Conservation (phyloP, 1,139 yeast genomes). For the Citeromyces hawaiiensis region DNA sequence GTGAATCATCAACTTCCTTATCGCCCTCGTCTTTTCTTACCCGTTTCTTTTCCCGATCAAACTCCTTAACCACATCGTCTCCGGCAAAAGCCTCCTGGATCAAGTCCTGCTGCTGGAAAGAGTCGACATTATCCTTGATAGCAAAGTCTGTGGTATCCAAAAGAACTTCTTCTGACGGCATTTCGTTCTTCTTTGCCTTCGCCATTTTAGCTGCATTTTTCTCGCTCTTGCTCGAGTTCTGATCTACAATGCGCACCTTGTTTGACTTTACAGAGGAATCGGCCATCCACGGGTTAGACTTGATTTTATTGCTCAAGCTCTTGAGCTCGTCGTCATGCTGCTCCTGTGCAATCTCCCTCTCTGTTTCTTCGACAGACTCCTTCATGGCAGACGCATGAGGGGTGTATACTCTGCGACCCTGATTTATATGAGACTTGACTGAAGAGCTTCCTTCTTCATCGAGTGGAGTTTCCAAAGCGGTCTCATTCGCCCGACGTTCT, state of each 20-base stretch:
- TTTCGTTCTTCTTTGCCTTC: constrained; percentile 31
- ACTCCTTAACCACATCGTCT: constrained; percentile 75
- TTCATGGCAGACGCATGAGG: constrained; percentile 45
- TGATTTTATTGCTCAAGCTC: constrained; percentile 24
- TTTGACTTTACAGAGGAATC: constrained; percentile 33
- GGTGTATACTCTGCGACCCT: constrained; percentile 74
- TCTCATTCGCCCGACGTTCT: constrained; percentile 39
- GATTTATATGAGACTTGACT: constrained; percentile 41
- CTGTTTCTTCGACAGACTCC: constrained; percentile 27
- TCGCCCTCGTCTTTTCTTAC: constrained; percentile 75
- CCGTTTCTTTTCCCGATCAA: constrained; percentile 57
- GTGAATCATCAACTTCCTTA: constrained; percentile 66
- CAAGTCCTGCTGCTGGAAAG: constrained; percentile 62
- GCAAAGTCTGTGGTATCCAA: constrained; percentile 23
- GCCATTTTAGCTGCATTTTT: constrained; percentile 38
- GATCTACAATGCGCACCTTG: constrained; percentile 41
- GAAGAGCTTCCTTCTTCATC: constrained; percentile 22
- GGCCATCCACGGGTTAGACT: constrained; percentile 56
- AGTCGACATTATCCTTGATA: constrained; percentile 30
- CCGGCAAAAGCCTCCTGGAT: constrained; percentile 94
- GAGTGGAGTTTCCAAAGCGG: constrained; percentile 29
- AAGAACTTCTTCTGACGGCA: constrained; percentile 17
- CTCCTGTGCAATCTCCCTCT: constrained; percentile 31
- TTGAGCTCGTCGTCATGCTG: constrained; percentile 40
- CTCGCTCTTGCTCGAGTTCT: constrained; percentile 33